Evolutionary conservation across 1,284 basidiomycete genomes (phyloP).

Genomic region (Ganoderma lucidum): DNA sequence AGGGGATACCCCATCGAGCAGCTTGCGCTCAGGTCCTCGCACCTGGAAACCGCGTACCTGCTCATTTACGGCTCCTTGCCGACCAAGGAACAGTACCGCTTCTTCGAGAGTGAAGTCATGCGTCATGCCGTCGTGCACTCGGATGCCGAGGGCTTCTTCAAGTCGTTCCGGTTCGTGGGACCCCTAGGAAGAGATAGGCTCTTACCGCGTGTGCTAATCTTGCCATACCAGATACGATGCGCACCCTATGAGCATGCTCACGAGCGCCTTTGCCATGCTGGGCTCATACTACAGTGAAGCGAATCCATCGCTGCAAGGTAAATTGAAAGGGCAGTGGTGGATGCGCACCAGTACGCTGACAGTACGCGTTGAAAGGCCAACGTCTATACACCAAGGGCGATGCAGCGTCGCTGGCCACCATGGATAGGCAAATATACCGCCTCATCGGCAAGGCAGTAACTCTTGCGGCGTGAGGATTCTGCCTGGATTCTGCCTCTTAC

Average conservation of each 20-base stretch:
- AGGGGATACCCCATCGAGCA: slow-evolving; percentile 95
- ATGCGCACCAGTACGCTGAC: not conserved
- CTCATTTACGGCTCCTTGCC: slow-evolving; percentile 89
- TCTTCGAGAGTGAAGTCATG: slow-evolving; percentile 79
- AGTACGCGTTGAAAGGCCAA: slow-evolving; percentile 61
- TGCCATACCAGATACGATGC: slow-evolving; percentile 74
- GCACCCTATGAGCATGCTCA: slow-evolving; percentile 89
- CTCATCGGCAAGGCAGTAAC: slow-evolving; percentile 89
- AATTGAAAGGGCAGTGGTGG: slow-evolving; percentile 18
- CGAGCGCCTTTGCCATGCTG: slow-evolving; percentile 84
- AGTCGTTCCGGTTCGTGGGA: slow-evolving; percentile 70
- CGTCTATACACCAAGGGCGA: slow-evolving; percentile 78
- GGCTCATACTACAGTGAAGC: slow-evolving; percentile 87
- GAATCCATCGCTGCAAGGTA: slow-evolving; percentile 80
- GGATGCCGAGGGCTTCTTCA: slow-evolving; percentile 83
- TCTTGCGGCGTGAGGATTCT: slow-evolving; percentile 71
- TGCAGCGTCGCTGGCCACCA: slow-evolving; percentile 68
- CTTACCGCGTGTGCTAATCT: slow-evolving; percentile 1
- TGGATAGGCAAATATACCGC: slow-evolving; percentile 92
- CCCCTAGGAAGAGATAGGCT: not conserved
- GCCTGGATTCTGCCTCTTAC: slow-evolving; percentile 18
- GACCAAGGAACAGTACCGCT: slow-evolving; percentile 61
- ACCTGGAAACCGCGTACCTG: slow-evolving; percentile 86
- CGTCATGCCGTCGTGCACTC: slow-evolving; percentile 81
- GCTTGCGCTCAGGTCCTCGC: slow-evolving; percentile 78